phyloP scores from a whole-genome alignment of 2,329 filamentous ascomycete species.

The Curvularia sp. region DNA sequence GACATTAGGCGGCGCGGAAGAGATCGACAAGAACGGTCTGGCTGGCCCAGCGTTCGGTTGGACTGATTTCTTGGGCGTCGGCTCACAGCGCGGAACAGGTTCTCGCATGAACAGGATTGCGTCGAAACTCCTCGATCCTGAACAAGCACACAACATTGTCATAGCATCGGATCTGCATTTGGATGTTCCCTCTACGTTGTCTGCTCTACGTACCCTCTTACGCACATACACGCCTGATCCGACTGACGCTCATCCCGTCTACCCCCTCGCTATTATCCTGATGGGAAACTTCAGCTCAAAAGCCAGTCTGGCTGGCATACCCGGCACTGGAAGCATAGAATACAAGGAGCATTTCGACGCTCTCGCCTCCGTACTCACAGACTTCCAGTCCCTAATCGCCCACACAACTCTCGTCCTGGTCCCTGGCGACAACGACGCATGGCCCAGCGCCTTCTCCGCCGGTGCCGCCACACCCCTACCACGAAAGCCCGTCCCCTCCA shows the following conservation, averaged over 20 bases:
- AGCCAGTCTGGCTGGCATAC: constrained; percentile 66
- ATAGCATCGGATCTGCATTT: constrained; percentile 86
- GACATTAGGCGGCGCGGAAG: constrained; percentile 73
- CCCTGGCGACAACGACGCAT: constrained; percentile 96
- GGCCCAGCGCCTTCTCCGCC: constrained; percentile 83
- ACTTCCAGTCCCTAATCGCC: constrained; percentile 82
- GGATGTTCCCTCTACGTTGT: constrained; percentile 80
- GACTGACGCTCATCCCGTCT: constrained; percentile 64
- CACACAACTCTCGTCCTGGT: constrained; percentile 88
- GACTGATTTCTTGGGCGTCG: constrained; percentile 94
- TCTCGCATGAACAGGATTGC: constrained; percentile 83
- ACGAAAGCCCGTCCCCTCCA: constrained; percentile 75
- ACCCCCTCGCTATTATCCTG: constrained; percentile 80
- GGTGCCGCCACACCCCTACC: constrained; percentile 76
- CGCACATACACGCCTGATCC: constrained; percentile 66
- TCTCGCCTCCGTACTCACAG: constrained; percentile 79
- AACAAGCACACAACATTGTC: constrained; percentile 63
- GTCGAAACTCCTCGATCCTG: constrained; percentile 64
- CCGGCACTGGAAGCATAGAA: constrained; percentile 82
- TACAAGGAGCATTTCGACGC: constrained; percentile 97
- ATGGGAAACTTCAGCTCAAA: constrained; percentile 80
- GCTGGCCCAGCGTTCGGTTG: constrained; percentile 73
- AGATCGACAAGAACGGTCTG: constrained; percentile 49
- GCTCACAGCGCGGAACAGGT: constrained; percentile 85
- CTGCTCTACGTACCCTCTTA: constrained; percentile 81